Evolutionary conservation across 179 eudicot genomes (phyloP).

Genomic region (Nepenthes alata): DNA sequence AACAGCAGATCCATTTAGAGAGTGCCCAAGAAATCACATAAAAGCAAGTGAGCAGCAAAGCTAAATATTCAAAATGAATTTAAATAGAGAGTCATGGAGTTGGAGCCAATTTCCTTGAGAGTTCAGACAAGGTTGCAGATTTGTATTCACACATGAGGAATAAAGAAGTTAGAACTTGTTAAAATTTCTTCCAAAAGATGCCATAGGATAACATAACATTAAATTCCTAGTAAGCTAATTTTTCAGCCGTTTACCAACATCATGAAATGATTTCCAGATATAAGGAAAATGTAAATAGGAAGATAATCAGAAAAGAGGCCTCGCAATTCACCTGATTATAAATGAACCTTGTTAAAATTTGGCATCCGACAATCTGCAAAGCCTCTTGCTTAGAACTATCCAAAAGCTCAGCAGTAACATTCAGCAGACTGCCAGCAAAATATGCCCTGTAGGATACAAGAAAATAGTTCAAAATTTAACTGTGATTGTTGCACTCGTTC

Average conservation of each 20-base stretch:
- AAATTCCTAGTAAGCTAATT: too few relatives aligned
- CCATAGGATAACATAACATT: too few relatives aligned
- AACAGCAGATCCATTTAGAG: constrained; percentile 12
- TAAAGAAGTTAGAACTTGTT: too few relatives aligned
- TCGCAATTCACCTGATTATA: constrained; percentile 47
- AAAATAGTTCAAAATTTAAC: constrained; percentile 1
- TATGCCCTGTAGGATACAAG: constrained; percentile 50
- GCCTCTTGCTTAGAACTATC: constrained; percentile 50
- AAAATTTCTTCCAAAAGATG: too few relatives aligned
- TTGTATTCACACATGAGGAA: too few relatives aligned
- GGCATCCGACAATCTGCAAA: constrained; percentile 62
- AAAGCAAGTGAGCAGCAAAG: background rate
- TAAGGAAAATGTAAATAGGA: background rate
- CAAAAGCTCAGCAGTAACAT: constrained; percentile 59
- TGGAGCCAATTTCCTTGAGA: too few relatives aligned
- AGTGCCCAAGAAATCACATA: background rate
- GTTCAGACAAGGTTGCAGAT: too few relatives aligned
- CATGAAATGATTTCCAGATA: too few relatives aligned
- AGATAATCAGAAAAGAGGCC: background rate
- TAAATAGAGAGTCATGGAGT: too few relatives aligned
- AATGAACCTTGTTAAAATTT: constrained; percentile 54
- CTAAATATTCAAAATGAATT: too few relatives aligned
- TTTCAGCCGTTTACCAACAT: too few relatives aligned
- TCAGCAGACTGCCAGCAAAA: constrained; percentile 66
- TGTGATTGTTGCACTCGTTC: background rate